phyloP scores from a whole-genome alignment of 2,329 filamentous ascomycete genomes.

The Penicillium verrucosum region DNA sequence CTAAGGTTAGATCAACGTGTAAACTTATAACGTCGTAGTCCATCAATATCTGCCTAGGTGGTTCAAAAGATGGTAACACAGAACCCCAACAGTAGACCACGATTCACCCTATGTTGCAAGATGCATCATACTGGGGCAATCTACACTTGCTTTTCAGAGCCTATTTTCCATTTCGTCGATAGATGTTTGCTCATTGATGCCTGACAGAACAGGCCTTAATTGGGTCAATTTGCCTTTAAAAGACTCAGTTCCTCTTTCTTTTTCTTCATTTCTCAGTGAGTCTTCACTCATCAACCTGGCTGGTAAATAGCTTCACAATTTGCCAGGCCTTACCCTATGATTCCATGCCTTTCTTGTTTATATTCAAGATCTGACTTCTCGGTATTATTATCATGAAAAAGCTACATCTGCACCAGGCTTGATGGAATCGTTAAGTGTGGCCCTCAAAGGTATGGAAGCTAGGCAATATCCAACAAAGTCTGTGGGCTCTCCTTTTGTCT shows the following conservation, averaged over 20 bases:
- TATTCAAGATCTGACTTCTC: background rate
- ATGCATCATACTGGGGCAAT: background rate
- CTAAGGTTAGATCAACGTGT: background rate
- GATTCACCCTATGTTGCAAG: background rate
- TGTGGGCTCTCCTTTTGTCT: background rate
- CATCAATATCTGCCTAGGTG: background rate
- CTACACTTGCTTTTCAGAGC: no score
- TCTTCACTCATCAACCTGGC: background rate
- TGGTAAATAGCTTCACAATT: background rate
- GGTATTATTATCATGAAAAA: background rate
- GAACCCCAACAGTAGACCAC: background rate
- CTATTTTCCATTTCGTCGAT: no score
- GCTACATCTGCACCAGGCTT: background rate
- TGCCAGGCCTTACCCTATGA: no score
- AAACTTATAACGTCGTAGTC: background rate
- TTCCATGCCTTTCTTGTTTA: background rate
- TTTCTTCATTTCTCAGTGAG: background rate
- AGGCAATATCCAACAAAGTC: background rate
- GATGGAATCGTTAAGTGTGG: background rate
- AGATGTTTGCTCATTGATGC: background rate
- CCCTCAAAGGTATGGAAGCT: background rate
- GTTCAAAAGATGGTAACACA: background rate
- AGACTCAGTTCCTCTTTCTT: background rate
- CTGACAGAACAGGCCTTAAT: background rate
- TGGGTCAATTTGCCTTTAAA: background rate